A percentile compares a stretch with the other conserved stretches of the same genome.
phyloP scores from a whole-genome alignment of 73 alveolate species.

The Paramecium caudatum region DNA sequence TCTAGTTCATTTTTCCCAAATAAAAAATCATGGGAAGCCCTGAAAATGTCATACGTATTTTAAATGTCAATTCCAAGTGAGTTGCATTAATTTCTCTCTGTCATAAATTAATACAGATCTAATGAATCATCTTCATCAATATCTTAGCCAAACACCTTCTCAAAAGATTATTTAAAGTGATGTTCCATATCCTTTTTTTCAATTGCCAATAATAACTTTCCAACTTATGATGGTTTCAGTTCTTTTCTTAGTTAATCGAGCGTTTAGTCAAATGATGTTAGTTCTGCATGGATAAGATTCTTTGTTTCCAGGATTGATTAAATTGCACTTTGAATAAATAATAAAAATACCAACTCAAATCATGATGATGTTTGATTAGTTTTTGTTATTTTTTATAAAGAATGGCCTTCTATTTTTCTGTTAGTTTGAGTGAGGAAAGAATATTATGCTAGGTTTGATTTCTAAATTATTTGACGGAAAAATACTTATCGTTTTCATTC shows the following conservation, averaged over 20 bases:
- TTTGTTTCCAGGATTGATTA: background rate
- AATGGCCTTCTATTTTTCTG: slow-evolving; percentile 48
- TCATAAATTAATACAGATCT: slow-evolving; percentile 66
- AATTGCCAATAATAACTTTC: slow-evolving; percentile 33
- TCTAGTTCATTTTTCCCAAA: slow-evolving; percentile 48
- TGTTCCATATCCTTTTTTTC: slow-evolving; percentile 66
- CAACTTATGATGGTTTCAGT: slow-evolving; percentile 52
- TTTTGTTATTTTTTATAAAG: slow-evolving; percentile 45
- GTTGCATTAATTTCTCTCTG: slow-evolving; percentile 54
- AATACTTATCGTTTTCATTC: background rate
- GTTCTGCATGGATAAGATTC: background rate
- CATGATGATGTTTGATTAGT: slow-evolving; percentile 17
- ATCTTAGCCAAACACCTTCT: slow-evolving; percentile 37
- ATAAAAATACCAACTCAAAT: background rate
- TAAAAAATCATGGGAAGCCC: slow-evolving; percentile 65
- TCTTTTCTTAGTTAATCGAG: slow-evolving; percentile 42
- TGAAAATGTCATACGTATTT: slow-evolving; percentile 49
- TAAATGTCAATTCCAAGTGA: slow-evolving; percentile 62
- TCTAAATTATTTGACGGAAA: no score
- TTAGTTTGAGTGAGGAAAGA: background rate
- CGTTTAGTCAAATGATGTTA: slow-evolving; percentile 43
- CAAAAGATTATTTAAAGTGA: slow-evolving; percentile 42
- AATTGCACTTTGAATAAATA: background rate
- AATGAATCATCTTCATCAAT: slow-evolving; percentile 65
- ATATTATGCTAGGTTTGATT: background rate